A percentile compares a stretch with the other conserved stretches of the same genome.
Conservation (phyloP, 1,284 basidiomycete genomes). For the Stereum hirsutum region DNA sequence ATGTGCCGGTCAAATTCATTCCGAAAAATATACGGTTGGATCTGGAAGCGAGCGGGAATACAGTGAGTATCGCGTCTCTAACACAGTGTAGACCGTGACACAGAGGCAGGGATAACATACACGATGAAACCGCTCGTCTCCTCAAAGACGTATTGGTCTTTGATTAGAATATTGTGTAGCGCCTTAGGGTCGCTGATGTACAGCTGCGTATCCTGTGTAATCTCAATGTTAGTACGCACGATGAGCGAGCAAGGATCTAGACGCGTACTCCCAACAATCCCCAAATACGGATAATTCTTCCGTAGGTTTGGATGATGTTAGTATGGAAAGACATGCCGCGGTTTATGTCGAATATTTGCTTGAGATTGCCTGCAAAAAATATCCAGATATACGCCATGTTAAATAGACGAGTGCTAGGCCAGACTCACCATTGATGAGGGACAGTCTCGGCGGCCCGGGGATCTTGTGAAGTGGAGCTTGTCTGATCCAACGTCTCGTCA, state of each 20-base stretch:
- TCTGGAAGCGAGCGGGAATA: slow-evolving; percentile 5
- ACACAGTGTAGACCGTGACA: neutral
- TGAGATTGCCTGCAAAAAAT: neutral
- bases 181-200: neutral
- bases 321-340: neutral
- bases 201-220: neutral
- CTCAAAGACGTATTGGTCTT: slow-evolving; percentile 6
- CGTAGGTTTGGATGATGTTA: neutral
- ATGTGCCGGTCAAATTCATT: slow-evolving; percentile 11
- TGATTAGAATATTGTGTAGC: neutral
- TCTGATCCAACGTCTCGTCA: neutral
- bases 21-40: slow-evolving; percentile 11
- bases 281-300: neutral
- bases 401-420: neutral
- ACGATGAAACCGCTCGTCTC: neutral
- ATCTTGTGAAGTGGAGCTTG: neutral
- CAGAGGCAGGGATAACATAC: neutral
- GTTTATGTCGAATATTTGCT: neutral
- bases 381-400: neutral
- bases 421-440: neutral
- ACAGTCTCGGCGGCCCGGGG: neutral
- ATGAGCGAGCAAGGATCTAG: neutral
- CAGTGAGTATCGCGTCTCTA: neutral
- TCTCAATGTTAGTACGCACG: neutral
- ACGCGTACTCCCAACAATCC: neutral